These are phyloP conservation scores for Zygosaccharomyces kombuchaensis DNA, from an alignment of 805 yeast genomes.

Conservation along the genomic window DNA sequence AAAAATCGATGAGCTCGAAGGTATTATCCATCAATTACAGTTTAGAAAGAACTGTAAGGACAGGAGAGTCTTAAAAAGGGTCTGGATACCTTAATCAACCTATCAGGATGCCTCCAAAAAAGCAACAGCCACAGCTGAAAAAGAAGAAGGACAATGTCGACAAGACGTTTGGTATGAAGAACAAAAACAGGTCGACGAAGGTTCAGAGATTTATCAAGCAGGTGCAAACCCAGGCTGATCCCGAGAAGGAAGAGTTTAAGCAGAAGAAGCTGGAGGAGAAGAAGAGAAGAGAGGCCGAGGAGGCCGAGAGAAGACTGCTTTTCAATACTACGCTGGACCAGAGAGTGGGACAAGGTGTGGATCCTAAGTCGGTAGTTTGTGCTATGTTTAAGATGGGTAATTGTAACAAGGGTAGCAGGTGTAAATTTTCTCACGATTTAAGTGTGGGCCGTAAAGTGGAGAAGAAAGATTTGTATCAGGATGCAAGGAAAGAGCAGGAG, in stretches of 20 bases:
- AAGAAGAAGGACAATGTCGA: constrained; percentile 72
- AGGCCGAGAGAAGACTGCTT: constrained; percentile 76
- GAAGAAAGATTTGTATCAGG: constrained; percentile 90
- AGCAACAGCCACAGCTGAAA: constrained; percentile 44
- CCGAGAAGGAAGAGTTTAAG: constrained; percentile 71
- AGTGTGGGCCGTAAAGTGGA: constrained; percentile 79
- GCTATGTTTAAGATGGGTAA: constrained; percentile 80
- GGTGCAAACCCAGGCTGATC: constrained; percentile 58
- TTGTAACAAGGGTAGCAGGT: constrained; percentile 75
- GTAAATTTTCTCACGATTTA: constrained; percentile 92
- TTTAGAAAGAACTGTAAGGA: background rate
- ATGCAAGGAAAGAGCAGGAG: constrained; percentile 65
- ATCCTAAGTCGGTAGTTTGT: constrained; percentile 91
- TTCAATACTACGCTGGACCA: constrained; percentile 67
- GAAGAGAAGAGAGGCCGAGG: constrained; percentile 87
- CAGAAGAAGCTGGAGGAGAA: constrained; percentile 69
- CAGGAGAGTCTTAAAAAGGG: background rate
- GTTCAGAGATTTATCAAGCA: constrained; percentile 73
- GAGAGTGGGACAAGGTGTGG: constrained; percentile 94
- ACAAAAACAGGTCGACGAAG: constrained; percentile 89
- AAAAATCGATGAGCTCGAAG: constrained; percentile 7
- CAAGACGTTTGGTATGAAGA: constrained; percentile 93
- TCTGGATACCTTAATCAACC: background rate
- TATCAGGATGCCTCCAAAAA: constrained; percentile 70
- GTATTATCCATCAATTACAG: background rate